Evolutionary conservation across 1,284 basidiomycete genomes (phyloP).

Genomic region (Pseudozyma pruni): DNA sequence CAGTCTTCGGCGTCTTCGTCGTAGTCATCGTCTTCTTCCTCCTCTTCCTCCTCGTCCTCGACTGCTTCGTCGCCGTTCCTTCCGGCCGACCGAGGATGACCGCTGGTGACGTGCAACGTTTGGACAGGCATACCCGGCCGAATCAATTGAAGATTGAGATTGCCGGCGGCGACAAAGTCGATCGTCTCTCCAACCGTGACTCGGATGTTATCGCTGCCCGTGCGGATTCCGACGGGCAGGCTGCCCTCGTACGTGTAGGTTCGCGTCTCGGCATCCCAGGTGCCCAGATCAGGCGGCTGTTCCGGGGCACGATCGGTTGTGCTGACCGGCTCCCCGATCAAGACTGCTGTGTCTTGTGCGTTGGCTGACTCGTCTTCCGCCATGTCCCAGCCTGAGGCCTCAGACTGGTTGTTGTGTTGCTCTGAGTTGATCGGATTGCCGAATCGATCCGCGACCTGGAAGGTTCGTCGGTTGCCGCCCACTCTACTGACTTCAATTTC

Average conservation of each 20-base stretch:
- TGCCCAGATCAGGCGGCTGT: slow-evolving; percentile 17
- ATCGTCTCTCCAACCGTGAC: slow-evolving; percentile 24
- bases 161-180: slow-evolving; percentile 28
- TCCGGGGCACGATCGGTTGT: slow-evolving; percentile 11
- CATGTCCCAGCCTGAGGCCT: slow-evolving; percentile 14
- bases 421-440: slow-evolving; percentile 22
- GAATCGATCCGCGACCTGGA: slow-evolving; percentile 36
- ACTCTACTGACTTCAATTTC: slow-evolving; percentile 31
- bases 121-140: slow-evolving; percentile 26
- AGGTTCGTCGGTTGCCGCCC: slow-evolving; percentile 20
- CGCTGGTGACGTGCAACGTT: slow-evolving; percentile 32
- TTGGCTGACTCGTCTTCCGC: slow-evolving; percentile 13
- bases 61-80: background rate
- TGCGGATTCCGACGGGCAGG: slow-evolving; percentile 23
- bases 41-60: slow-evolving; percentile 9
- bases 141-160: slow-evolving; percentile 32
- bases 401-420: background rate
- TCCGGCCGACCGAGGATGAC: background rate
- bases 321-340: too few relatives aligned
- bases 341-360: background rate
- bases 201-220: slow-evolving; percentile 19
- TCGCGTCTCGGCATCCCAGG: slow-evolving; percentile 23
- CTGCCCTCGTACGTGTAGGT: slow-evolving; percentile 35
- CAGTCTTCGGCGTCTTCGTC: slow-evolving; percentile 39
- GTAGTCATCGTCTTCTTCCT: slow-evolving; percentile 29